Evolutionary conservation across 345 rosid genomes (phyloP).

Genomic region (Hibiscus trionum): DNA sequence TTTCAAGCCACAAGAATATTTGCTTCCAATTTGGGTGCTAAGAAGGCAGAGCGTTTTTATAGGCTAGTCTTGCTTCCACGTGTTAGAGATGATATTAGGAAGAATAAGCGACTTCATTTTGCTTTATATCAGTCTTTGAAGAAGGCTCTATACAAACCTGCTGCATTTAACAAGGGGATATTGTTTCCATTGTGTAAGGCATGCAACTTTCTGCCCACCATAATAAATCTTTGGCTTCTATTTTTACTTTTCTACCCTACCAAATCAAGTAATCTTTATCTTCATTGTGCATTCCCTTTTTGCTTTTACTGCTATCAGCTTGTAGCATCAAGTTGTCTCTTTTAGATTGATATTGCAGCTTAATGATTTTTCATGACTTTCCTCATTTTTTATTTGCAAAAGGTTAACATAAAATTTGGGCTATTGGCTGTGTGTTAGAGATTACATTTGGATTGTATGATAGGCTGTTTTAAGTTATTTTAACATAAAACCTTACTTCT

Average conservation of each 20-base stretch:
- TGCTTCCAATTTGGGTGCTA: slow-evolving; percentile 62
- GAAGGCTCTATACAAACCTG: slow-evolving; percentile 76
- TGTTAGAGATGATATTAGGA: slow-evolving; percentile 77
- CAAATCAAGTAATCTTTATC: not conserved
- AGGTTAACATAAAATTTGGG: not conserved
- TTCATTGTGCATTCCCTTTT: not conserved
- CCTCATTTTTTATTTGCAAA: not conserved
- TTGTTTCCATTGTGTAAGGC: slow-evolving; percentile 87
- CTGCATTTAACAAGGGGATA: slow-evolving; percentile 92
- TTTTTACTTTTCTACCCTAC: not conserved
- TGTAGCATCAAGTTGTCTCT: not conserved
- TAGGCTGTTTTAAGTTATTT: not conserved
- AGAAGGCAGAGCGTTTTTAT: slow-evolving; percentile 66
- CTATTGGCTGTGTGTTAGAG: not conserved
- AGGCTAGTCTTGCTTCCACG: slow-evolving; percentile 85
- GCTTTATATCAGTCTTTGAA: slow-evolving; percentile 74
- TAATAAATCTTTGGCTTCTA: not conserved
- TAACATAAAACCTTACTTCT: not conserved
- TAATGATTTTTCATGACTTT: not conserved
- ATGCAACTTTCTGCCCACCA: slow-evolving; percentile 6
- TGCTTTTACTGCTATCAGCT: not conserved
- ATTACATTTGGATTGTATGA: not conserved
- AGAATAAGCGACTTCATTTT: slow-evolving; percentile 78
- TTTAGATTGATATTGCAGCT: not conserved
- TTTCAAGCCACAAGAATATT: slow-evolving; percentile 85